phyloP scores from a whole-genome alignment of 1,139 yeast genomes.

The Hansenula sp. region DNA sequence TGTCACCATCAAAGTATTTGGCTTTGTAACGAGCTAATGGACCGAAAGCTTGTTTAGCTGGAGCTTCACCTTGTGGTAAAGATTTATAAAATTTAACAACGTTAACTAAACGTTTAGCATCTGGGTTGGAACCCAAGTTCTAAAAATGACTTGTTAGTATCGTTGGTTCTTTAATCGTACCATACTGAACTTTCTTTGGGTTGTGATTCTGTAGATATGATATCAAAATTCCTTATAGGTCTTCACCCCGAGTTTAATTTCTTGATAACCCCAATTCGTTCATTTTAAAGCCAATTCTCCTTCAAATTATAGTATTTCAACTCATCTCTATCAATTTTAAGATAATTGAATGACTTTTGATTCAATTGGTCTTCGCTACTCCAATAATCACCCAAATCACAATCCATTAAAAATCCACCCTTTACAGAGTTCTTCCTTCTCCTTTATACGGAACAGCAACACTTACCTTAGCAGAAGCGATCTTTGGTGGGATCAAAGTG shows the following conservation, averaged over 20 bases:
- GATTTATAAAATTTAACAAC: conserved; percentile 95
- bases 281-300: too few species aligned
- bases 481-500: conserved; percentile 97
- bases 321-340: too few species aligned
- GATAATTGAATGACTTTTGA: too few species aligned
- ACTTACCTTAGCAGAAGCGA: conserved; percentile 85
- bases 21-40: conserved; percentile 76
- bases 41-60: conserved; percentile 64
- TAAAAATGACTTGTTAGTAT: conserved; percentile 39
- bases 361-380: too few species aligned
- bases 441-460: conserved; percentile 38
- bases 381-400: not conserved
- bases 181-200: too few species aligned
- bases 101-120: conserved; percentile 94
- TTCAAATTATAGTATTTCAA: too few species aligned
- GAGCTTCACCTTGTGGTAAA: conserved; percentile 91
- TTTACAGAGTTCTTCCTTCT: too few species aligned
- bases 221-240: too few species aligned
- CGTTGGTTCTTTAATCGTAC: not conserved
- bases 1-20: conserved; percentile 74
- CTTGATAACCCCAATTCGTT: too few species aligned
- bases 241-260: too few species aligned
- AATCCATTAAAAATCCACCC: too few species aligned
- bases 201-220: too few species aligned
- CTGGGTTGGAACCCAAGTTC: conserved; percentile 93